Conservation (phyloP, 805 yeast species). For the Saturnispora diversa region DNA sequence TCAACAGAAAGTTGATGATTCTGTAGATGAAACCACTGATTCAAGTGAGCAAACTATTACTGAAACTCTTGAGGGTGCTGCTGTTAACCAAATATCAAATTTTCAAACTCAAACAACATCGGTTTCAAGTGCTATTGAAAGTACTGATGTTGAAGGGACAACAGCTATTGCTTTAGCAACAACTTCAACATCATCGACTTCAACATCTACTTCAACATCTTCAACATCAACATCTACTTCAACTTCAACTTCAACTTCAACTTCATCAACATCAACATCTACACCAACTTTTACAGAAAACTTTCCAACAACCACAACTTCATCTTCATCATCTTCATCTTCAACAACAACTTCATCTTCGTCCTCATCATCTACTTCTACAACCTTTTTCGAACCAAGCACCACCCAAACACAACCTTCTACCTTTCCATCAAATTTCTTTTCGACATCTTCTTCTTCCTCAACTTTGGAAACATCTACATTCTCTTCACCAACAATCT, state of each 20-base stretch:
- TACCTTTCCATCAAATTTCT: conserved; percentile 3
- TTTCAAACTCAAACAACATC: conserved; percentile 16
- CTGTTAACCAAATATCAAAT: no score
- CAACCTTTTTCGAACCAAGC: neutral
- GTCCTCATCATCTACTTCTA: conserved; percentile 5
- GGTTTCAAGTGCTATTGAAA: neutral
- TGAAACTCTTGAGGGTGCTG: no score
- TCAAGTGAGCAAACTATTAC: no score
- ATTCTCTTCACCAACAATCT: conserved; percentile 6
- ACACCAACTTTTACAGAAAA: conserved; percentile 3
- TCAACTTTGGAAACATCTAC: conserved; percentile 10
- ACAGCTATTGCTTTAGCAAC: conserved; percentile 9
- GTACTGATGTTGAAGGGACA: neutral
- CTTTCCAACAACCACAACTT: conserved; percentile 7
- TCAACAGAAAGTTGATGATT: neutral
- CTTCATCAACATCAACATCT: conserved; percentile 10
- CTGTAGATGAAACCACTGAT: neutral
- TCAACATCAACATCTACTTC: conserved; percentile 2
- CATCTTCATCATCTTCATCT: conserved; percentile 6
- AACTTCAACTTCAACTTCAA: neutral
- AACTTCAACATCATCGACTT: conserved; percentile 10
- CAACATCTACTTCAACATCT: conserved; percentile 5
- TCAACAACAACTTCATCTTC: conserved; percentile 11
- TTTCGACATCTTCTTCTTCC: conserved; percentile 6
- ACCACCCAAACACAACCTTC: neutral